Evolutionary conservation across 257 asterid species (phyloP), one percentile per base, ranked within the genome.

Genomic region (Galeopsis tetrahit): DNA sequence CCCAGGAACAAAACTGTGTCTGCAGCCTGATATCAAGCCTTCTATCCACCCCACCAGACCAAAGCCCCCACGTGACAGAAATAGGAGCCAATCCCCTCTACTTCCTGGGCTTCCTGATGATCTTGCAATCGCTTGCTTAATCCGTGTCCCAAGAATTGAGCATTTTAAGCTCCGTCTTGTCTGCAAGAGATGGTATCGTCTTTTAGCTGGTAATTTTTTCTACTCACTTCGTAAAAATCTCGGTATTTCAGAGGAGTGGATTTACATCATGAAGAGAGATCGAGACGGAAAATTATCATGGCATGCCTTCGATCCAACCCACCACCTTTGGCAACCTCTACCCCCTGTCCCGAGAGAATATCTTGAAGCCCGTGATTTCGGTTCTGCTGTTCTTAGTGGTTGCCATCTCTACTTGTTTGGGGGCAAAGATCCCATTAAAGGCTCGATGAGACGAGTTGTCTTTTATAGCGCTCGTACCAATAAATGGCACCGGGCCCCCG

Each of bases 301-400:
- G 86, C 86, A 73, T 17, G 86, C 84, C 46, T 82, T 79, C 56
- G 84, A 82, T 21, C 86, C 86, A 0, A 73, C 51, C 44, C 71
- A 82, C 46, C 86, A 82, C 58, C 74, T 79, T 4, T 82, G 84
- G 82, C 82, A 73, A 40, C 68, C 82, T 62, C 80, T 82, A 13
- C 86, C 86, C n/a, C 86, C 86, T 4, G 68, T 82, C 31, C 84
- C 84, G n/a, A 68, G 63, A 58, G 86, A 82, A 36, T 82, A 82
- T 32, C 32, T 74, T 1, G 82, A 71, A 66, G 82, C 84, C 21
- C 76, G 67, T 8, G 86, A 73, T 44, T 82, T 82, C 32, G 84
- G 86, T 6, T 82, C 74, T 61, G 84, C 84, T 5, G 84, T 82
- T 38, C 76, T 82, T 7, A 79, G 84, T 11, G 84, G 86, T 5